Conservation (phyloP, 306 rosid genomes). For the Trifolium dubium region DNA sequence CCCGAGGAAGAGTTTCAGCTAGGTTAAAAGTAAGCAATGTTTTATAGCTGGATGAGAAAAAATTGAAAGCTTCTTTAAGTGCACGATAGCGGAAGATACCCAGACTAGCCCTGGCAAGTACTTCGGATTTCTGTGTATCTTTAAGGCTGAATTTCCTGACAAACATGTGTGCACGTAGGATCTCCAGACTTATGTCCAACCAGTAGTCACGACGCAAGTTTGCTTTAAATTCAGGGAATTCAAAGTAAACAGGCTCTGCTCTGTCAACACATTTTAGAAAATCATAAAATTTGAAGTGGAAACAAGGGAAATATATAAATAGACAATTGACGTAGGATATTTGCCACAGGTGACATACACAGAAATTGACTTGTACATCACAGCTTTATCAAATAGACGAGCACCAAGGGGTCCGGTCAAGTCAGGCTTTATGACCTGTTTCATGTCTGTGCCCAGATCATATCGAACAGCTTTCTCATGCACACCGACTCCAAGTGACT, state of each 20-base stretch:
- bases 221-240: slow-evolving; percentile 93
- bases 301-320: slow-evolving; percentile 27
- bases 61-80: slow-evolving; percentile 75
- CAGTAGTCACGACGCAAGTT: slow-evolving; percentile 87
- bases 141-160: slow-evolving; percentile 66
- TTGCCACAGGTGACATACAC: slow-evolving; percentile 62
- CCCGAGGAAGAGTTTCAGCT: slow-evolving; percentile 89
- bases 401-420: slow-evolving; percentile 95
- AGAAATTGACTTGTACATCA: slow-evolving; percentile 84
- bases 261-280: slow-evolving; percentile 58
- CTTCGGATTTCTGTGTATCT: slow-evolving; percentile 72
- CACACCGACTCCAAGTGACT: slow-evolving; percentile 81
- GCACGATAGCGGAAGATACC: slow-evolving; percentile 81
- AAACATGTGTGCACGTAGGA: slow-evolving; percentile 70
- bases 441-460: slow-evolving; percentile 71
- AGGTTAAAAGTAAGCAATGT: slow-evolving; percentile 82
- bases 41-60: slow-evolving; percentile 68
- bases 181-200: slow-evolving; percentile 89
- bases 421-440: slow-evolving; percentile 90
- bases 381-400: slow-evolving; percentile 95
- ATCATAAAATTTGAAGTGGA: slow-evolving; percentile 42
- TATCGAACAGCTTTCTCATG: slow-evolving; percentile 85
- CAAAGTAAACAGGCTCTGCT: slow-evolving; percentile 87
- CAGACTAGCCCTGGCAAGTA: slow-evolving; percentile 72
- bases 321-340: slow-evolving; percentile 6